Evolutionary conservation across 371 early-diverging fungal species (phyloP).

Genomic region (Mortierella sp.): DNA sequence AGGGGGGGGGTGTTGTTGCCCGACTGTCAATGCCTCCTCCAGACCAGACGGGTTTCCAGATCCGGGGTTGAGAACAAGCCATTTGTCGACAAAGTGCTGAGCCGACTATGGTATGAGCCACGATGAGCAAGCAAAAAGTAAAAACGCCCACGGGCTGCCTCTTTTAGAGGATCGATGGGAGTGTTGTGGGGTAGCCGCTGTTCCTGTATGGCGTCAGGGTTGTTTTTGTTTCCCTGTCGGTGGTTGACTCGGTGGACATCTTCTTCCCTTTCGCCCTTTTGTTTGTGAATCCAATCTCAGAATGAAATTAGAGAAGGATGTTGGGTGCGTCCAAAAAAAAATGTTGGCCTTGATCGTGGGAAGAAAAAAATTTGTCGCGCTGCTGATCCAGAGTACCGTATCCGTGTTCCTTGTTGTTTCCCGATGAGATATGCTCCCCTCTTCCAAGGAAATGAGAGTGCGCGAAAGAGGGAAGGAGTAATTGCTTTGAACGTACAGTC

Average conservation of each 20-base stretch:
- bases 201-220: neutral
- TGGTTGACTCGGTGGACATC: neutral
- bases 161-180: neutral
- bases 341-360: slow-evolving; percentile 33
- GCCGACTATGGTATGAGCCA: neutral
- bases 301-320: slow-evolving; percentile 1
- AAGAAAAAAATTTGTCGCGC: slow-evolving; percentile 26
- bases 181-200: neutral
- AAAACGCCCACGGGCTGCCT: slow-evolving; percentile 4
- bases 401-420: neutral
- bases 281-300: slow-evolving; percentile 10
- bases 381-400: slow-evolving; percentile 3
- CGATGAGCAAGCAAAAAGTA: neutral
- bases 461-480: neutral
- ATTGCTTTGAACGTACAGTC: slow-evolving; percentile 63
- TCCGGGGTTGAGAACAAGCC: neutral
- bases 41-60: neutral
- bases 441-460: neutral
- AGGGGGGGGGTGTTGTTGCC: neutral
- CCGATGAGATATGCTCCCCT: no score
- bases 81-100: neutral
- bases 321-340: slow-evolving; percentile 12
- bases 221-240: neutral
- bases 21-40: neutral
- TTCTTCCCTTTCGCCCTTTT: neutral